These are phyloP conservation scores for Fusarium floridanum DNA, from an alignment of 2,329 filamentous ascomycete species.

Conservation along the genomic window DNA sequence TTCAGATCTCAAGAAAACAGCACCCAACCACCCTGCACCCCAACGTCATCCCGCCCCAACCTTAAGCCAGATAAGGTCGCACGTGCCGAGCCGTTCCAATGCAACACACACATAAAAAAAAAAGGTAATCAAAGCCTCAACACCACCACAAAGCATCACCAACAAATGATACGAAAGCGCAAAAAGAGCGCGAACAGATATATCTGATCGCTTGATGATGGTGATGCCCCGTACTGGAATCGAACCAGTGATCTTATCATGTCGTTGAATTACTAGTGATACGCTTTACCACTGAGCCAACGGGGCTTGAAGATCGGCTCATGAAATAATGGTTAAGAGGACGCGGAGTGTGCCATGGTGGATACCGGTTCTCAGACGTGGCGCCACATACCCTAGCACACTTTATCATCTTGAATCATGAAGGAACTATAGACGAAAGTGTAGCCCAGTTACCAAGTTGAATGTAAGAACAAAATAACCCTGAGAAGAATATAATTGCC, in stretches of 20 bases:
- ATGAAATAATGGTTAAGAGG: not conserved
- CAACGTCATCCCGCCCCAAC: constrained; percentile 12
- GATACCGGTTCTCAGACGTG: not conserved
- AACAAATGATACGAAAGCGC: not conserved
- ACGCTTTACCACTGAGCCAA: constrained; percentile 41
- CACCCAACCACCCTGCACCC: not conserved
- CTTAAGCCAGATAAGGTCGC: constrained; percentile 14
- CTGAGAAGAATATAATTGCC: not conserved
- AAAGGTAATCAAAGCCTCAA: not conserved
- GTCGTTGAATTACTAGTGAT: constrained; percentile 32
- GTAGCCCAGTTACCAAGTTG: not conserved
- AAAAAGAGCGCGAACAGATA: not conserved
- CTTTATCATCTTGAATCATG: not conserved
- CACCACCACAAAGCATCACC: not conserved
- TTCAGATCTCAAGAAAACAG: not conserved
- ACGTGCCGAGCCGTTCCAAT: constrained; percentile 7
- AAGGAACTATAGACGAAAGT: not conserved
- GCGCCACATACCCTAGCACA: not conserved
- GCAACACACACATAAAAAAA: not conserved
- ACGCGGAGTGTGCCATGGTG: not conserved
- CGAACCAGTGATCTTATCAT: constrained; percentile 41
- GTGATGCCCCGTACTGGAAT: constrained; percentile 33
- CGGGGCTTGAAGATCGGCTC: constrained; percentile 2
- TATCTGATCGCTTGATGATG: fast-evolving
- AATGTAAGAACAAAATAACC: not conserved